These are phyloP conservation scores for Daldinia sp. DNA, from an alignment of 2,329 filamentous ascomycete species.

Conservation along the genomic window DNA sequence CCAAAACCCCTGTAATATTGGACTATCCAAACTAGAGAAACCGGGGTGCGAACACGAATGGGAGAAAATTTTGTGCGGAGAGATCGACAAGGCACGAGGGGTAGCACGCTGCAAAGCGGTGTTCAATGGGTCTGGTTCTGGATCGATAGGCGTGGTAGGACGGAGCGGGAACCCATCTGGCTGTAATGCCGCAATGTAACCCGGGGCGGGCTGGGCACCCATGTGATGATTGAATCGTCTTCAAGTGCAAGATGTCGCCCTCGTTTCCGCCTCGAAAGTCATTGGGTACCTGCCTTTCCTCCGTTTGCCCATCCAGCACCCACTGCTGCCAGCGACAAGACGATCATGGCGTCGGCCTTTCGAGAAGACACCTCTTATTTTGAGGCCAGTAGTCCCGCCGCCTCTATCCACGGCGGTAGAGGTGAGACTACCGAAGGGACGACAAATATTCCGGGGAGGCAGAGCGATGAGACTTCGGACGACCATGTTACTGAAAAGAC, in stretches of 20 bases:
- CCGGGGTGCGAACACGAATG: constrained; percentile 20
- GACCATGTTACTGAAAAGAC: constrained; percentile 46
- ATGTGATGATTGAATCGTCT: constrained; percentile 17
- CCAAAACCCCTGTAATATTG: constrained; percentile 36
- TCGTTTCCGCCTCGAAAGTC: constrained; percentile 25
- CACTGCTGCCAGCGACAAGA: constrained; percentile 33
- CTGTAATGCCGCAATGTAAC: constrained; percentile 24
- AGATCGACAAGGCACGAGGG: constrained; percentile 29
- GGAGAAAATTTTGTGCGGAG: constrained; percentile 28
- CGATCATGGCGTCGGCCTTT: constrained; percentile 43
- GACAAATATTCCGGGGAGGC: constrained; percentile 24
- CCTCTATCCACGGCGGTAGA: constrained; percentile 41
- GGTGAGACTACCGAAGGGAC: constrained; percentile 25
- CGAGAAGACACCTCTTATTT: constrained; percentile 43
- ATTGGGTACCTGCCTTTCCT: constrained; percentile 18
- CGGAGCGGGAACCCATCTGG: constrained; percentile 23
- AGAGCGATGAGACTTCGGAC: constrained; percentile 38
- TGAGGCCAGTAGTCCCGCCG: constrained; percentile 37
- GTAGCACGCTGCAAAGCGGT: constrained; percentile 26
- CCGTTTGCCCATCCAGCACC: constrained; percentile 29
- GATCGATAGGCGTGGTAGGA: constrained; percentile 22
- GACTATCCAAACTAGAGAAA: constrained; percentile 23
- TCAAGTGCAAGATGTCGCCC: constrained; percentile 20
- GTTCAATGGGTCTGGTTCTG: constrained; percentile 8
- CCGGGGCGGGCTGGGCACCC: constrained; percentile 15